Evolutionary conservation across 305 asterid species (phyloP), one percentile per base, ranked within the genome.

Genomic region (Fraxinus greggii): DNA sequence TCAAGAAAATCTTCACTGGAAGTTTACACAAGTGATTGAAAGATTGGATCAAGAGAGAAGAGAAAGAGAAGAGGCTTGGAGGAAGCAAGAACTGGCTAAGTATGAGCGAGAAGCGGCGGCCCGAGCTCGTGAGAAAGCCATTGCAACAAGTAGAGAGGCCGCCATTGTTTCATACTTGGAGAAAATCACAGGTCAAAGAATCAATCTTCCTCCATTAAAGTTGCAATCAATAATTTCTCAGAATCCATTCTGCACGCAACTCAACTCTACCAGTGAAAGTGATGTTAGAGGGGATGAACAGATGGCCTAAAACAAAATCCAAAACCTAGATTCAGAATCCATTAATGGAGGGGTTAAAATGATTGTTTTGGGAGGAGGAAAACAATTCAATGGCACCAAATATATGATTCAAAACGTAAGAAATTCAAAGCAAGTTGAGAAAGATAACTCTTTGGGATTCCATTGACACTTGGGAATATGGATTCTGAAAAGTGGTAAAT

Each of bases 61-160:
- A 33, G 92, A 77, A 2, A 86, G 91, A 24, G 98, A 92, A 79
- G 92, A 89, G 76, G 84, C 81, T 19, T 91, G 95, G 96, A 88
- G 96, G 91, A 83, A 76, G 21, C 72, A 79, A 70, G 93, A 90
- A 65, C 1, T 75, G 82, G 93, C 84, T 3, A 87, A 86, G 42
- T 79, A 87, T 2, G 83, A 87, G 75, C 86, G 81, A 5, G 88
- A 89, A 67, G 86, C 88, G 0, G 86, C 80, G 2, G 86, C 83
- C 0, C 83, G 91, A 38, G 91, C 90, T 2, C 88, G 75, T 2
- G 92, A 92, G 9, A 85, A 84, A 82, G 89, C 88, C 12, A 21
- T 82, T 73, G 91, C 94, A 0, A 70, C 69, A 7, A 81, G 54
- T 65, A 80, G 95, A 19, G 96, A 91, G 61, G 92, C 90, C 23